Evolutionary conservation across 345 rosid species (phyloP).

Genomic region (Eucalyptus viminalis): DNA sequence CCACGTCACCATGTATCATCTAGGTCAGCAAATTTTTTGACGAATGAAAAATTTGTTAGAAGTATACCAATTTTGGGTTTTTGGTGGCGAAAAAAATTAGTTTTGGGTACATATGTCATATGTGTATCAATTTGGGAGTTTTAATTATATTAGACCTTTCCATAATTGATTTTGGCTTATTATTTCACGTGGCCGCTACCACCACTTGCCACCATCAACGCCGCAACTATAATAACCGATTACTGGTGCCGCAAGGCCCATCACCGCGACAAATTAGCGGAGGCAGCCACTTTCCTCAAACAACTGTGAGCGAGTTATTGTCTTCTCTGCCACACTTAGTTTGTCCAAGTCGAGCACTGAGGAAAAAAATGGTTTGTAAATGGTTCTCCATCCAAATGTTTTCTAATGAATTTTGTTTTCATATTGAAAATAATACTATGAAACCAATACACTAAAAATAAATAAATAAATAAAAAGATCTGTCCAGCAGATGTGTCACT

Average conservation of each 20-base stretch:
- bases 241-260: neutral
- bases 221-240: neutral
- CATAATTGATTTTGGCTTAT: neutral
- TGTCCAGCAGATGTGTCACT: neutral
- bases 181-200: neutral
- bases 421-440: neutral
- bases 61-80: rapidly evolving
- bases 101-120: no score
- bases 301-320: neutral
- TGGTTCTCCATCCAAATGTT: neutral
- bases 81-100: no score
- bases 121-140: no score
- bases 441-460: neutral
- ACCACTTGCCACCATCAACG: neutral
- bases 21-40: no score
- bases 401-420: neutral
- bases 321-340: neutral
- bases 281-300: neutral
- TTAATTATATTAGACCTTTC: no score
- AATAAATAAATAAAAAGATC: neutral
- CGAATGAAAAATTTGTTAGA: no score
- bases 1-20: no score
- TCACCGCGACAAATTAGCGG: neutral
- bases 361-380: neutral
- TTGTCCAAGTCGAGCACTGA: neutral